Percentiles rank a stretch among this genome's conserved stretches.
These are phyloP conservation scores for Mortierella hygrophila DNA, from an alignment of 192 early-diverging fungal genomes.

Conservation along the genomic window DNA sequence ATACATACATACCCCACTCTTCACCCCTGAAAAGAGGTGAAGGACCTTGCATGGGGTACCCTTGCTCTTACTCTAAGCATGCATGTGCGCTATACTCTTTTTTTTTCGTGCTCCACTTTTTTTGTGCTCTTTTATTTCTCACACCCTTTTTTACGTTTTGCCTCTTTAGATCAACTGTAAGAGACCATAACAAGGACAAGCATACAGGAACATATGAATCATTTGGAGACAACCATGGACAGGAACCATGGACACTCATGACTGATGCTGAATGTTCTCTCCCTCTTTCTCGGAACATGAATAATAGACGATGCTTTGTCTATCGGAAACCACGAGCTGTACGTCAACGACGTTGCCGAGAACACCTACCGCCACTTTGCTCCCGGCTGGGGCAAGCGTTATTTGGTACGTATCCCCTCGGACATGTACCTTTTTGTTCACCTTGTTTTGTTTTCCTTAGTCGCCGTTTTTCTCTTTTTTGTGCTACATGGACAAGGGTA, in stretches of 20 bases:
- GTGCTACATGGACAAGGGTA: background rate
- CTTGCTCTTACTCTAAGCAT: background rate
- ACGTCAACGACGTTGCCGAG: slow-evolving; percentile 34
- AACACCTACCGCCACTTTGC: slow-evolving; percentile 49
- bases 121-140: background rate
- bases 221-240: background rate
- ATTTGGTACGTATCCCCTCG: slow-evolving; percentile 11
- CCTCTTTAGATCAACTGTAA: slow-evolving; percentile 28
- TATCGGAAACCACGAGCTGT: slow-evolving; percentile 51
- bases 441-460: background rate
- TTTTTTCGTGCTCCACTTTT: background rate
- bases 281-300: background rate
- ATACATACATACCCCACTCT: background rate
- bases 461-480: background rate
- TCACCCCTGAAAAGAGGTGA: background rate
- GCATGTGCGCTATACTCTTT: background rate
- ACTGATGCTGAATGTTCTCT: background rate
- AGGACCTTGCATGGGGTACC: background rate
- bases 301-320: slow-evolving; percentile 38
- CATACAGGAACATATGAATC: background rate
- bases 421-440: background rate
- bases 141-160: background rate
- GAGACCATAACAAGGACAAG: background rate
- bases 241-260: background rate
- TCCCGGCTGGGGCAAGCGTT: slow-evolving; percentile 45